Evolutionary conservation across 345 rosid genomes (phyloP), one percentile per base, ranked within the genome.

Genomic region (Chamaenerion angustifolium): DNA sequence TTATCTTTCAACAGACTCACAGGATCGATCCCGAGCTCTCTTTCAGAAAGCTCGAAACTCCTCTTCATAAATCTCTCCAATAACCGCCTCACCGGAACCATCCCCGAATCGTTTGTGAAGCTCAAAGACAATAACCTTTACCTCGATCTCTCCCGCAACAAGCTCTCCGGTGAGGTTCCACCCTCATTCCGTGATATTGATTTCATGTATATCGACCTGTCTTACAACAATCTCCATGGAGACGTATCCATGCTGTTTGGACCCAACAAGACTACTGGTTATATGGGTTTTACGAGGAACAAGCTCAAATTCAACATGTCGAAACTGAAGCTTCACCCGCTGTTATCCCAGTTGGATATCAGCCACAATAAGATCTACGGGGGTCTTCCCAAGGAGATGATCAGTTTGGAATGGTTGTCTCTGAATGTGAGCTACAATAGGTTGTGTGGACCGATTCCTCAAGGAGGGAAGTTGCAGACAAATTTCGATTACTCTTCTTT

Each of bases 41-140:
- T 85, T 3, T 66, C 82, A 15, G 19, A 41, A 55, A 51, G 82
- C 55, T 80, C 64, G 27, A 70, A 68, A 42, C 81, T 85, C 19
- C 31, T 0, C 9, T 69, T 71, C 55, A 60, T 80, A 16, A 78
- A 65, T 43, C 49, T 82, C 58, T 77, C 74, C 35, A 65, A 83
- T 58, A 85, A 82, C 71, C 60, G 50, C 67, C 60, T 85, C 11
- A 78, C 82, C 3, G 51, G 51, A 12, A 47, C 31, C 12, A 81
- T 61, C 59, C 64, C 58, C 0, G 49, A 25, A 18, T 47, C 64
- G 2, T 16, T 60, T 52, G 17, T 40, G 11, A 12, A 15, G 16
- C 47, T 44, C 51, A 42, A 42, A 19, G 52, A 45, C 0, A 37
- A 14, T 15, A 12, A 19, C 51, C 46, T 48, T 10, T 60, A 54